Base-by-base conservation (phyloP, 2,329 filamentous ascomycete species). In the Pseudogymnoascus sp. region DNA sequence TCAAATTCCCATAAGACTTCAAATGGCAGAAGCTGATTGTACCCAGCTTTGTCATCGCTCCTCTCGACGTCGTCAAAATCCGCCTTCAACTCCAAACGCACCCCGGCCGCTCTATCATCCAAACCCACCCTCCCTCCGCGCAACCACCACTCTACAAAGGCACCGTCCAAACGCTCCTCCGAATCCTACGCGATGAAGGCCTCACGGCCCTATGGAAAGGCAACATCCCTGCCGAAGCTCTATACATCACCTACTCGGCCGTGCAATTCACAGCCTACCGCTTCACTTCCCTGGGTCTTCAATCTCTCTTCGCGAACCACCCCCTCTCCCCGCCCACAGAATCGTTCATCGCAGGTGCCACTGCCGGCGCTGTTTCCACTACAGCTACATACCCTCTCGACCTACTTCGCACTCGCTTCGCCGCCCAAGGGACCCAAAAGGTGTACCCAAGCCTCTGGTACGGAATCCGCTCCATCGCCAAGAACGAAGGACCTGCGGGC, bases 31-130 rank as follows among this genome's bases (percentile, higher is more conserved):
- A 33, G 60, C 62, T 63, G 41, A 63, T 58, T 58, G 1, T 58
- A 21, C 12, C 6, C 68, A 92, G 90, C 73, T 97, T 99, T 80
- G 85, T 94, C 72, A 88, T 97, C 73, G 91, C 94, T 15, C 94
- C 94, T 61, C 89, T 99, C 68, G 94, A 99, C 75, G 94, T 99
- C 66, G 86, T 97, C 77, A 97, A 99, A 80, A 99, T 99, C 77
- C 90, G 94, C 55, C 87, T 97, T 51, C 94, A 99, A 74, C 86
- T 99, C 15, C 94, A 97, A 75, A 85, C 90, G 48, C 89, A 95
- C 77, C 92, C 91, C 58, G 84, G 90, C 42, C 58, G 55, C 36
- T 27, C 58, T 7, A 39, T 8, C 33, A 25, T 41, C 33, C 63
- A 70, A 64, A 88, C 88, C 69, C 88, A 93, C 71, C 89, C 91